These are phyloP conservation scores for Acrocalymma vagum DNA, from an alignment of 2,329 filamentous ascomycete species.

Conservation along the genomic window DNA sequence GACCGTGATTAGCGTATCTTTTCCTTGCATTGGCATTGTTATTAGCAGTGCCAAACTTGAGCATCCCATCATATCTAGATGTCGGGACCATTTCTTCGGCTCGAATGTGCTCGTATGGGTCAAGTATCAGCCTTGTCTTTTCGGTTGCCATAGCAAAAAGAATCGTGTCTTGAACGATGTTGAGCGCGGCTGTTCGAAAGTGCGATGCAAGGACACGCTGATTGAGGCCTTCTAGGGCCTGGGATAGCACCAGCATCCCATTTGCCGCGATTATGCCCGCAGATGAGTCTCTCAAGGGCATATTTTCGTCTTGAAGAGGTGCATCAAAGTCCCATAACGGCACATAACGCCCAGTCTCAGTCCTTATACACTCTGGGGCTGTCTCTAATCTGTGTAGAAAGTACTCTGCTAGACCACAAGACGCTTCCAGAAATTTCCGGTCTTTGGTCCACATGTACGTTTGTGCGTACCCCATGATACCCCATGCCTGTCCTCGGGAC, in stretches of 20 bases:
- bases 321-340: slow-evolving; percentile 61
- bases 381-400: slow-evolving; percentile 52
- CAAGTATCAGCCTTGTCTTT: slow-evolving; percentile 21
- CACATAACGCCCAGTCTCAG: slow-evolving; percentile 31
- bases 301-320: slow-evolving; percentile 36
- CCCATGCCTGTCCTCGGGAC: slow-evolving; percentile 57
- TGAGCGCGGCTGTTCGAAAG: slow-evolving; percentile 21
- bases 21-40: slow-evolving; percentile 53
- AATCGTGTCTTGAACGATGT: slow-evolving; percentile 25
- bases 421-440: slow-evolving; percentile 49
- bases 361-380: slow-evolving; percentile 15
- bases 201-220: slow-evolving; percentile 34
- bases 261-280: slow-evolving; percentile 52
- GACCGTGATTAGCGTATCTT: slow-evolving; percentile 52
- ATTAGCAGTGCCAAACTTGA: slow-evolving; percentile 55
- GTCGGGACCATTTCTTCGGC: slow-evolving; percentile 28
- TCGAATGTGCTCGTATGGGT: slow-evolving; percentile 21
- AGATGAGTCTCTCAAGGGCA: slow-evolving; percentile 50
- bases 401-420: slow-evolving; percentile 53
- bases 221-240: slow-evolving; percentile 37
- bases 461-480: slow-evolving; percentile 53
- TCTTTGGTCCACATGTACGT: slow-evolving; percentile 53
- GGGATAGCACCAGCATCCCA: slow-evolving; percentile 39
- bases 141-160: slow-evolving; percentile 34
- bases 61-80: slow-evolving; percentile 49